A percentile compares a stretch with the other conserved stretches of the same genome.
phyloP scores from a whole-genome alignment of 2,329 filamentous ascomycete genomes.

The Allantophomopsis cytisporea region DNA sequence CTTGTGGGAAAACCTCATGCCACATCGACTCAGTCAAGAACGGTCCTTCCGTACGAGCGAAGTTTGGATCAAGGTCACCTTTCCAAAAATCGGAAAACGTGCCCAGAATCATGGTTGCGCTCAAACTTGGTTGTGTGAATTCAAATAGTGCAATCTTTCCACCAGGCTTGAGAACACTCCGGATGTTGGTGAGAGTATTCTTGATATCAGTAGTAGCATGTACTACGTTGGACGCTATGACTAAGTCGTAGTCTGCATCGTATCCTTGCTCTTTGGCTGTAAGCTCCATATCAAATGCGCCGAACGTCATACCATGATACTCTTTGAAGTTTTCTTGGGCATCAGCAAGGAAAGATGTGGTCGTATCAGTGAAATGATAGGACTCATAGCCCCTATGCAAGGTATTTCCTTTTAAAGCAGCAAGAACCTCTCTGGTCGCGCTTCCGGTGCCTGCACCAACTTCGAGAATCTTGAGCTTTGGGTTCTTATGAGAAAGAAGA shows the following conservation, averaged over 20 bases:
- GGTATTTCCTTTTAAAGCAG: no score
- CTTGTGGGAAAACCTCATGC: no score
- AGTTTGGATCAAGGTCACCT: no score
- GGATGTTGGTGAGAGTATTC: conserved; percentile 5
- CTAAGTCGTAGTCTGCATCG: conserved; percentile 18
- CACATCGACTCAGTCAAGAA: no score
- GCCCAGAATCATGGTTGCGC: no score
- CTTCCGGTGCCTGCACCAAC: conserved; percentile 29
- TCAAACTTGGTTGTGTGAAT: no score
- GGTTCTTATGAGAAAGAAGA: no score
- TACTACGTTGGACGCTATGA: conserved; percentile 22
- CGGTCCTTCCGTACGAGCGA: no score
- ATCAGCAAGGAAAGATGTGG: conserved; percentile 9
- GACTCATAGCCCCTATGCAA: no score
- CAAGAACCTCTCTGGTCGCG: conserved; percentile 4
- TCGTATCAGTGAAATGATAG: no score
- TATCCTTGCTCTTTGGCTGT: conserved; percentile 15
- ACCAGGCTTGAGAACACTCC: conserved; percentile 4
- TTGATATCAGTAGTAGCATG: conserved; percentile 14
- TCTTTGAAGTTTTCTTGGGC: conserved; percentile 9
- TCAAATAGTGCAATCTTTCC: conserved; percentile 1
- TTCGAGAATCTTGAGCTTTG: conserved; percentile 24
- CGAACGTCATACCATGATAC: conserved; percentile 11
- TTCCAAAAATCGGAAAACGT: no score
- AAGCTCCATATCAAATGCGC: conserved; percentile 8